A percentile compares a stretch with the other conserved stretches of the same genome.
phyloP scores from a whole-genome alignment of 1,139 yeast species.

The Taphrina pruni region DNA sequence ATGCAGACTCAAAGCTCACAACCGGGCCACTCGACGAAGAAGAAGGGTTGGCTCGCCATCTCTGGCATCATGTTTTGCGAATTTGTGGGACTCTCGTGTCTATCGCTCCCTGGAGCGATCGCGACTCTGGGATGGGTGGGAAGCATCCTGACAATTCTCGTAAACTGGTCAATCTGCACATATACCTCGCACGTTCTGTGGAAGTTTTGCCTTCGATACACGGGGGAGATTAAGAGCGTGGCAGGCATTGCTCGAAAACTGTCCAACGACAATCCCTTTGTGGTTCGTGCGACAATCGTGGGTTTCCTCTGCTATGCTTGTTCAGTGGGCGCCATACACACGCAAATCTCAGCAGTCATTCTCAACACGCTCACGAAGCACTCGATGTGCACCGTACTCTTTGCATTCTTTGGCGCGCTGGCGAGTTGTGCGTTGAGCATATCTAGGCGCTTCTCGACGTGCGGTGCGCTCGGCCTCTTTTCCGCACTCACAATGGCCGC shows the following conservation, averaged over 20 bases:
- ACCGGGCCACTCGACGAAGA: background rate
- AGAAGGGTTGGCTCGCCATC: slow-evolving; percentile 6
- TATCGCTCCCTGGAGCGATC: slow-evolving; percentile 11
- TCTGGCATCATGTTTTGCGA: slow-evolving; percentile 23
- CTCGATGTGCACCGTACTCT: slow-evolving; percentile 13
- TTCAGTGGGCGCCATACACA: slow-evolving; percentile 12
- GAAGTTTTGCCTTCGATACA: slow-evolving; percentile 12
- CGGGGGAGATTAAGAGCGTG: slow-evolving; percentile 8
- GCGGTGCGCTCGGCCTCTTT: slow-evolving; percentile 19
- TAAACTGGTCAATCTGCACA: slow-evolving; percentile 14
- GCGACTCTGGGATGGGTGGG: slow-evolving; percentile 15
- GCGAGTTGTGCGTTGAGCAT: slow-evolving; percentile 10
- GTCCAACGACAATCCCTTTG: slow-evolving; percentile 1
- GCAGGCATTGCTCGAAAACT: slow-evolving; percentile 14
- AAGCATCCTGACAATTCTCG: slow-evolving; percentile 2
- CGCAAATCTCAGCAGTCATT: slow-evolving; percentile 15
- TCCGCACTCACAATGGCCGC: slow-evolving; percentile 8
- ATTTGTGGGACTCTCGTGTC: slow-evolving; percentile 21
- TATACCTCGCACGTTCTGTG: slow-evolving; percentile 11
- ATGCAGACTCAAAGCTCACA: too few species aligned
- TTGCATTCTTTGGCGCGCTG: slow-evolving; percentile 16
- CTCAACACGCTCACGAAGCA: slow-evolving; percentile 13
- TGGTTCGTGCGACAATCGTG: slow-evolving; percentile 18
- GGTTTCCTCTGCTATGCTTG: slow-evolving; percentile 8
- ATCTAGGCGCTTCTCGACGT: slow-evolving; percentile 8